A percentile compares a stretch with the other conserved stretches of the same genome.
These are phyloP conservation scores for Agaricus blazei DNA, from an alignment of 768 basidiomycete genomes.

Conservation along the genomic window DNA sequence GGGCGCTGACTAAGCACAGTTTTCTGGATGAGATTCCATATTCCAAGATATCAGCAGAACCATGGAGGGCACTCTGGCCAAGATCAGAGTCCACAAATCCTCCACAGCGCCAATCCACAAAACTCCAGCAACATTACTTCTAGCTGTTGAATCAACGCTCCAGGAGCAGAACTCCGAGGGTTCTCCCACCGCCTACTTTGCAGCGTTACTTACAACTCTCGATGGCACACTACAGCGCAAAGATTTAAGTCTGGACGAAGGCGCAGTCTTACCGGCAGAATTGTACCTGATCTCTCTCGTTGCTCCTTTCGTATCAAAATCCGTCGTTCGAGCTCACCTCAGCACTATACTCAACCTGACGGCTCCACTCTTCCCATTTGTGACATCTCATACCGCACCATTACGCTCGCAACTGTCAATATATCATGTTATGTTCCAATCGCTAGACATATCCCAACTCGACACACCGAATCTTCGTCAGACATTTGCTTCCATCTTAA, in stretches of 20 bases:
- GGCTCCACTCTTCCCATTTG: constrained; percentile 69
- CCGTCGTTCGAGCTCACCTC: constrained; percentile 77
- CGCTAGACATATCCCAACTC: constrained; percentile 70
- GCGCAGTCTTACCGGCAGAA: constrained; percentile 76
- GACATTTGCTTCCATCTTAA: constrained; percentile 79
- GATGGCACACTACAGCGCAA: constrained; percentile 70
- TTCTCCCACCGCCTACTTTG: constrained; percentile 90
- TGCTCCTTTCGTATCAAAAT: constrained; percentile 68
- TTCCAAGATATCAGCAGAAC: constrained; percentile 5
- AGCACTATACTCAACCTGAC: constrained; percentile 67
- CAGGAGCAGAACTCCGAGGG: constrained; percentile 61
- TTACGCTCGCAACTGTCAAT: constrained; percentile 83
- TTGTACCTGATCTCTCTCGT: constrained; percentile 82
- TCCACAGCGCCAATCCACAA: constrained; percentile 86
- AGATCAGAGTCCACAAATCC: constrained; percentile 81
- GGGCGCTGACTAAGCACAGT: constrained; percentile 17
- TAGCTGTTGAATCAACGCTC: constrained; percentile 79
- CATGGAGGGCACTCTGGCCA: constrained; percentile 69
- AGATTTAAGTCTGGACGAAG: constrained; percentile 47
- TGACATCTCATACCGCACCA: constrained; percentile 65
- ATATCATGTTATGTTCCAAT: constrained; percentile 60
- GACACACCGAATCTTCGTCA: constrained; percentile 68
- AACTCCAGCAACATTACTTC: constrained; percentile 78
- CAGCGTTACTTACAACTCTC: constrained; percentile 81
- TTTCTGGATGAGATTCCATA: constrained; percentile 1